phyloP scores from a whole-genome alignment of 2,329 filamentous ascomycete genomes.

The Elsinoe arachidis region DNA sequence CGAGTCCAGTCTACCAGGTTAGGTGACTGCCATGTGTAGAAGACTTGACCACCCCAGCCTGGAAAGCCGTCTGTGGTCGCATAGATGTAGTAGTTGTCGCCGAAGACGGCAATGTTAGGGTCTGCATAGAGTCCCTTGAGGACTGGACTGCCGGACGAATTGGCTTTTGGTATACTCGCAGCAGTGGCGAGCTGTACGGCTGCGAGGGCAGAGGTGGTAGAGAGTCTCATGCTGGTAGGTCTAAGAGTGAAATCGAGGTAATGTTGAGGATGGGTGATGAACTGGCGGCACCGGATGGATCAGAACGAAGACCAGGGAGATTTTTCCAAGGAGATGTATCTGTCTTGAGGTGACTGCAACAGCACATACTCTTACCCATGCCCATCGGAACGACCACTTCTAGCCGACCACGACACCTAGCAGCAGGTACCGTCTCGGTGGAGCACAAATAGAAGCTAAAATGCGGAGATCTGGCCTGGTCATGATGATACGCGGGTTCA shows the following conservation, averaged over 20 bases:
- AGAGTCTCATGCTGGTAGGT: not conserved
- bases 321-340: no score
- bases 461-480: not conserved
- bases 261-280: no score
- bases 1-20: conserved; percentile 38
- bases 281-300: no score
- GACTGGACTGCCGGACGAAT: conserved; percentile 10
- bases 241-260: not conserved
- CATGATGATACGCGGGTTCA: not conserved
- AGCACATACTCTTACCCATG: no score
- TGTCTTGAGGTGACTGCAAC: no score
- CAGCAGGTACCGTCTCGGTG: no score
- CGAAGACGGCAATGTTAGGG: conserved; percentile 40
- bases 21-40: conserved; percentile 41
- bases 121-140: conserved; percentile 31
- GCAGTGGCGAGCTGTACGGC: not conserved
- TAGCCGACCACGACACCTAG: no score
- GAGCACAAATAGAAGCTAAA: not conserved
- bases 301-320: no score
- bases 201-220: not conserved
- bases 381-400: no score
- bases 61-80: conserved; percentile 39
- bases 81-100: conserved; percentile 41
- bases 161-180: not conserved
- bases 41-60: conserved; percentile 40